Conservation (phyloP, 2,329 filamentous ascomycete genomes). For the Epichloe hybrida region DNA sequence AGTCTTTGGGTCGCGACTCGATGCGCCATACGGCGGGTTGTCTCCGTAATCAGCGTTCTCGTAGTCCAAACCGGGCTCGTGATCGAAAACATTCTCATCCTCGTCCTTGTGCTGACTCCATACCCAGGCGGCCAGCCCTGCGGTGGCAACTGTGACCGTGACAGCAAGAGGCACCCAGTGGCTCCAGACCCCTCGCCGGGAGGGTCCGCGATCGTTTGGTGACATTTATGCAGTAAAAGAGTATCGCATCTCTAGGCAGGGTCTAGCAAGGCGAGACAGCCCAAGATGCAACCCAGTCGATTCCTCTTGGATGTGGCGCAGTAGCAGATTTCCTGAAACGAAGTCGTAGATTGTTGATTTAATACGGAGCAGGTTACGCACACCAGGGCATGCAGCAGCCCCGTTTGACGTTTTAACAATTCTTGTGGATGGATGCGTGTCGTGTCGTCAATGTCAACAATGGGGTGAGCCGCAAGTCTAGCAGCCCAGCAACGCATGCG, state of each 20-base stretch:
- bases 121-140: constrained; percentile 78
- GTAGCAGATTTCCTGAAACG: neutral
- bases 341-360: neutral
- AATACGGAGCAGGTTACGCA: neutral
- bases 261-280: constrained; percentile 6
- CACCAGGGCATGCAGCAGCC: neutral
- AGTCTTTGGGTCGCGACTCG: constrained; percentile 18
- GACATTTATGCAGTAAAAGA: constrained; percentile 34
- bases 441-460: constrained; percentile 7
- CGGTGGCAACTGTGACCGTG: constrained; percentile 77
- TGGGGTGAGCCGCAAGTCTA: constrained; percentile 3
- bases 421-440: constrained; percentile 1
- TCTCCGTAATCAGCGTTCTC: constrained; percentile 37
- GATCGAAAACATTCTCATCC: constrained; percentile 51
- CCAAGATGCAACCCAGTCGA: neutral
- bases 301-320: neutral
- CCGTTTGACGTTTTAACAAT: neutral
- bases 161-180: constrained; percentile 85
- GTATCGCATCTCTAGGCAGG: constrained; percentile 21
- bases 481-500: constrained; percentile 7
- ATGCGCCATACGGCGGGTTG: constrained; percentile 35
- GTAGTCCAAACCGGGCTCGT: constrained; percentile 35
- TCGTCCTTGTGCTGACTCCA: constrained; percentile 78
- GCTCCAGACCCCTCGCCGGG: constrained; percentile 51
- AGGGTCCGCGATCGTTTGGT: constrained; percentile 39